These are phyloP conservation scores for Peronospora destructor DNA, from an alignment of 352 stramenopile genomes.

Conservation along the genomic window DNA sequence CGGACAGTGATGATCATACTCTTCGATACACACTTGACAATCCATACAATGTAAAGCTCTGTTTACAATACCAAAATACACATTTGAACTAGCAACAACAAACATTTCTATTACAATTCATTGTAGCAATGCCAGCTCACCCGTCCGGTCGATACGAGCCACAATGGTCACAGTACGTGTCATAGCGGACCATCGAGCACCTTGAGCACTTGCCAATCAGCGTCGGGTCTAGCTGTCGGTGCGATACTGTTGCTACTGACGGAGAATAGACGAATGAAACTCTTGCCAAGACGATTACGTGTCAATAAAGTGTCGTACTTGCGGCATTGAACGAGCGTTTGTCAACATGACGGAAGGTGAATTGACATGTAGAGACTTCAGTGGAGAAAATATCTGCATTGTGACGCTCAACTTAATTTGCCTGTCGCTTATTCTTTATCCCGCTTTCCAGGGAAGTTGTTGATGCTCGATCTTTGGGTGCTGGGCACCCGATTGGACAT, in stretches of 20 bases:
- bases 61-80: not conserved
- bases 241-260: too few relatives aligned
- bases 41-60: constrained; percentile 83
- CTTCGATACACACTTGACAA: constrained; percentile 82
- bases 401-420: too few relatives aligned
- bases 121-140: constrained; percentile 28
- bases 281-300: constrained; percentile 2
- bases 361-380: constrained; percentile 20
- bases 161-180: constrained; percentile 77
- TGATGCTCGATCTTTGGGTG: too few relatives aligned
- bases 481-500: too few relatives aligned
- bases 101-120: too few relatives aligned
- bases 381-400: not conserved
- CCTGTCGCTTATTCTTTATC: too few relatives aligned
- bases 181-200: constrained; percentile 12
- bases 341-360: constrained; percentile 16
- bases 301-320: constrained; percentile 29
- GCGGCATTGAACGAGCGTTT: constrained; percentile 13
- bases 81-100: too few relatives aligned
- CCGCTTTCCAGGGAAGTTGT: too few relatives aligned
- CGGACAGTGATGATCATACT: constrained; percentile 90
- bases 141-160: constrained; percentile 64
- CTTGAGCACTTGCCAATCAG: constrained; percentile 21
- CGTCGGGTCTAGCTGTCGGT: not conserved
- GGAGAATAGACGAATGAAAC: constrained; percentile 13